Base-by-base conservation (phyloP, 148 eudicot genomes). In the Persicaria tinctoria region DNA sequence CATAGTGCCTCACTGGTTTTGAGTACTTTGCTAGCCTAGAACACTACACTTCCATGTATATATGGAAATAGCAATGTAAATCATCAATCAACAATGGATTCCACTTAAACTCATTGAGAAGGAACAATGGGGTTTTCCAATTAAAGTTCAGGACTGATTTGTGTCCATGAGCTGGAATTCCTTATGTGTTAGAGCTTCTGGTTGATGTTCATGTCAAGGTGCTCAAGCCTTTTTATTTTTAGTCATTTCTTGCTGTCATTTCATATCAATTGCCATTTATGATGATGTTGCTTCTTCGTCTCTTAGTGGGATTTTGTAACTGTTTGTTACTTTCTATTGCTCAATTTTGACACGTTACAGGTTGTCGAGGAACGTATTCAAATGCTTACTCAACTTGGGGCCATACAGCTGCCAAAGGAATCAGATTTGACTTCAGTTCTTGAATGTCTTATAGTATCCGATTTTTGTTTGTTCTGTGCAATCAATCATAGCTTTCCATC, bases 291-390 rank as follows among this genome's bases (percentile, higher is more conserved):
- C 45, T 38, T 49, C 3, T 51, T 68, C 55, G 5, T n/a, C 14
- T 49, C 1, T 32, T 48, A 7, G 5, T 3, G 72, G 32, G 11
- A 13, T 75, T 32, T 20, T 46, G 20, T 63, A 41, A 7, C n/a
- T 49, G 46, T 51, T 8, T 76, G 27, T 20, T 10, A 50, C 74
- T 17, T 8, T 53, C 46, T 64, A 32, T 9, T 75, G 56, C 27
- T 68, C 49, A 48, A 10, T 7, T 16, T 59, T 47, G 17, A n/a
- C 20, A 62, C 74, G 47, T 57, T 48, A 23, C 90, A 94, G 97
- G 90, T 91, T 82, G 96, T 94, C 76, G 96, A 94, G 82, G 82
- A 74, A 77, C 96, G 98, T 32, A 83, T 90, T 76, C 87, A 92
- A 76, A 90, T 90, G 78, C 88, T 94, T 60, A 49, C 72, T 8